Conservation (phyloP, 108 stramenopile species). For the Fragilariopsis cylindrus region DNA sequence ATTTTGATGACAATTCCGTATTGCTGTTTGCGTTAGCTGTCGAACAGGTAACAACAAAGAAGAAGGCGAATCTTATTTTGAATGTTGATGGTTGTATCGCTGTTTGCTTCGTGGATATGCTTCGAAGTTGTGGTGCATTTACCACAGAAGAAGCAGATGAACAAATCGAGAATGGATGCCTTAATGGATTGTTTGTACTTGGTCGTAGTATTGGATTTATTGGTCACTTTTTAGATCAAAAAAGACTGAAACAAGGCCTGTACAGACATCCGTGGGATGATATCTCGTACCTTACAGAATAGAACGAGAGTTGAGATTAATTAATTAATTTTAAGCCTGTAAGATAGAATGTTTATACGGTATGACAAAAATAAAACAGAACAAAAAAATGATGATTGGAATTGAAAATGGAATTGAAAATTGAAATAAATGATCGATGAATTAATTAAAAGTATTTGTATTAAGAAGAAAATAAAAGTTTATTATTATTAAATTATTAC, state of each 20-base stretch:
- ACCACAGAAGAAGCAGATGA: slow-evolving; percentile 85
- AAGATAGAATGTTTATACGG: too few relatives aligned
- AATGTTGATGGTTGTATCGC: slow-evolving; percentile 96
- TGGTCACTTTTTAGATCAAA: slow-evolving; percentile 91
- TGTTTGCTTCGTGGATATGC: slow-evolving; percentile 90
- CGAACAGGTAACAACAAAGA: slow-evolving; percentile 89
- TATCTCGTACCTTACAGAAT: slow-evolving; percentile 69
- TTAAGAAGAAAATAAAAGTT: too few relatives aligned
- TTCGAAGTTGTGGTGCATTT: slow-evolving; percentile 90
- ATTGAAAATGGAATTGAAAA: too few relatives aligned
- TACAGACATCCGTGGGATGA: slow-evolving; percentile 94
- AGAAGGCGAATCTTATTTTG: slow-evolving; percentile 87
- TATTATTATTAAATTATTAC: too few relatives aligned
- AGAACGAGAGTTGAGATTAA: too few relatives aligned
- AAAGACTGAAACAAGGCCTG: slow-evolving; percentile 88
- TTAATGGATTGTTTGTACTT: slow-evolving; percentile 90
- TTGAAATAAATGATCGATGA: too few relatives aligned
- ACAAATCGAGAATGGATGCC: slow-evolving; percentile 81
- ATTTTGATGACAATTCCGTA: slow-evolving; percentile 83
- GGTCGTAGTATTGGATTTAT: slow-evolving; percentile 90
- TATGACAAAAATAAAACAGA: too few relatives aligned
- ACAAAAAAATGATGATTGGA: too few relatives aligned
- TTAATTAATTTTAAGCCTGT: too few relatives aligned
- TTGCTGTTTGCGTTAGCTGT: slow-evolving; percentile 87
- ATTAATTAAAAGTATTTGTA: too few relatives aligned